phyloP scores from a whole-genome alignment of 2,329 filamentous ascomycete genomes.

The Fusarium tanahbumbuense region DNA sequence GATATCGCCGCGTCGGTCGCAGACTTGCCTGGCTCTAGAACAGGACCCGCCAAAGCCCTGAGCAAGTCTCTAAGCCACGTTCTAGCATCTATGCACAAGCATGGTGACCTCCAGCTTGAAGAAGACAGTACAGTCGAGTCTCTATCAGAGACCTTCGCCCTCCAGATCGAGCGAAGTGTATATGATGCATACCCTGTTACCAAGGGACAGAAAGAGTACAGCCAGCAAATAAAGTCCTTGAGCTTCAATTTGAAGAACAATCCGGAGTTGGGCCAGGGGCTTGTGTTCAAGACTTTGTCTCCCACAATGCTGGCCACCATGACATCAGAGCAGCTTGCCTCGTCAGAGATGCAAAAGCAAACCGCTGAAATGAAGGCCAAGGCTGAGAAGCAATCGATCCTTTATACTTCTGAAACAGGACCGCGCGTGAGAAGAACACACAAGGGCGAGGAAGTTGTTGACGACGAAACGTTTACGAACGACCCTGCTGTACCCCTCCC shows the following conservation, averaged over 20 bases:
- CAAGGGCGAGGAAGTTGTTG: slow-evolving; percentile 92
- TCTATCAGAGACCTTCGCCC: slow-evolving; percentile 75
- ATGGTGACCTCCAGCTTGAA: slow-evolving; percentile 70
- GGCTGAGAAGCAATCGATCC: slow-evolving; percentile 84
- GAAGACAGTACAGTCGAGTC: slow-evolving; percentile 72
- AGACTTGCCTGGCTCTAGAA: slow-evolving; percentile 72
- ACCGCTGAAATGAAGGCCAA: slow-evolving; percentile 81
- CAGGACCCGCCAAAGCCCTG: slow-evolving; percentile 76
- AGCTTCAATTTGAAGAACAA: slow-evolving; percentile 92
- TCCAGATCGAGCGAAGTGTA: slow-evolving; percentile 82
- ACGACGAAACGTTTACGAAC: slow-evolving; percentile 71
- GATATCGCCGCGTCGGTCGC: slow-evolving; percentile 64
- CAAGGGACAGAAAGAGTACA: slow-evolving; percentile 63
- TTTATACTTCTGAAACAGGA: slow-evolving; percentile 76
- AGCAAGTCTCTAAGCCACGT: slow-evolving; percentile 75
- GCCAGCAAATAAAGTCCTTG: slow-evolving; percentile 77
- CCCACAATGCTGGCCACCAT: slow-evolving; percentile 86
- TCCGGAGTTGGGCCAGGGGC: slow-evolving; percentile 76
- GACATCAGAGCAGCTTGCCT: slow-evolving; percentile 90
- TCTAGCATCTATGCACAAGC: slow-evolving; percentile 74
- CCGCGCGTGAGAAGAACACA: slow-evolving; percentile 89
- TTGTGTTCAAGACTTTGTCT: slow-evolving; percentile 78
- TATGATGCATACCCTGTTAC: slow-evolving; percentile 64
- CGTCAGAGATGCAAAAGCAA: slow-evolving; percentile 84
- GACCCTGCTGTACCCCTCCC: slow-evolving; percentile 51